Evolutionary conservation across 352 stramenopile species (phyloP), one percentile per base, ranked within the genome.

Genomic region (Phytophthora sp.): DNA sequence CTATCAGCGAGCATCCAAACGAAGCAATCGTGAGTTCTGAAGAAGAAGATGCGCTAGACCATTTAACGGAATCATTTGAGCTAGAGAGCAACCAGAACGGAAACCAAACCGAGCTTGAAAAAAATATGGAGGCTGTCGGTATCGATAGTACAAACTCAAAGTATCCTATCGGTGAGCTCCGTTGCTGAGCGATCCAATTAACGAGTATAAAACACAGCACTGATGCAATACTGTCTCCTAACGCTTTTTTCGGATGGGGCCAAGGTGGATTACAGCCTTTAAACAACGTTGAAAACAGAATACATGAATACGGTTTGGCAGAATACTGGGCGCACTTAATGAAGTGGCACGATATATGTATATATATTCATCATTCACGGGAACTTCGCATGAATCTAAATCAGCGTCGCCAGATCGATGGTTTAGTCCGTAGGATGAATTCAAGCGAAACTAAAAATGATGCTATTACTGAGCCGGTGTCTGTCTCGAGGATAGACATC

Each of bases 321-420:
- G 52, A 69, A 26, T 69, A 49, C 20, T 69, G 52, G 6, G 35
- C 52, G 0, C 53, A 69, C 13, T 27, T 63, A 0, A 58, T 69
- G 61, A 63, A 69, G 15, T 69, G 60, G 44, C 58, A 59, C 29
- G 47, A 66, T 41, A 36, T 47, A 0, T 26, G 38, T 1, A n/a
- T n/a, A n/a, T n/a, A n/a, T n/a, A n/a, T 55, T 55, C 21, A 13
- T 69, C 7, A 62, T 50, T 7, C 50, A 68, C 12, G 9, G n/a
- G 0, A 62, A 41, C 5, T 68, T 57, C 63, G 60, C 13, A 15
- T 57, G 0, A 68, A 57, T 12, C 20, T 61, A 5, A 63, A 54
- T 18, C 44, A 69, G 33, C 23, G 44, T 4, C 51, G 60, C 0
- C 44, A 57, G 16, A 53, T 69, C 9, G 51, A 69, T 16, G 42